Base-by-base conservation (phyloP, 2,329 filamentous ascomycete species). In the Aspergillus nomiae region DNA sequence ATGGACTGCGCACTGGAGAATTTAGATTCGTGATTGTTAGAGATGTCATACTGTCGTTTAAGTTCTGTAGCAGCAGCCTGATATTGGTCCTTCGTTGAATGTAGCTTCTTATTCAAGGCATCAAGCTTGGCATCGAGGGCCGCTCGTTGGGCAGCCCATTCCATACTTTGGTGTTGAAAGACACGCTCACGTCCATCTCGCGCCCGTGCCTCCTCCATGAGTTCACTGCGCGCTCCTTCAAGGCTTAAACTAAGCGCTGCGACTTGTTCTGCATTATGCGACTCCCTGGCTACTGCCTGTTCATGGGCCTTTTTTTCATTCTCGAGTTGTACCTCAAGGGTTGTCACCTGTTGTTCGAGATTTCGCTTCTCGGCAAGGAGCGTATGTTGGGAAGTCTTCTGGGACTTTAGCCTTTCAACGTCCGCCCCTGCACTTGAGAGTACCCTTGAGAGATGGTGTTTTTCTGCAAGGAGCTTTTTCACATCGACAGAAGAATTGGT, bases 321-420 rank as follows among this genome's bases (percentile, higher is more conserved):
- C 67, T 94, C 92, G 2, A 97, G 83, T 70, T 96, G 91, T 50
- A 92, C 88, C 75, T 96, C 91, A 2, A 94, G 77, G 1, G 89
- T 88, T 71, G 85, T 89, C 32, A 97, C 77, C 77, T 95, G 91
- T 54, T 91, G 89, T 73, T 95, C 89, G 16, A 97, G 79, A 2
- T 90, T 85, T 53, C 94, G 83, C 76, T 96, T 97, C 73, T 96
- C 92, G 1, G 90, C 83, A 19, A 96, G 82, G 12, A 92, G 81
- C 2, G 86, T 84, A 71, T 93, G 89, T 59, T 94, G 87, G 16
- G 83, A 82, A 36, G 80, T 77, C 24, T 81, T 82, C 73, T 90
- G 87, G 8, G 84, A 81, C 66, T 83, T 84, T 16, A 90, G 77
- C 70, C 88, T 86, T 65, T 89, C 87, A 38, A 90, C 71, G 73